Evolutionary conservation across 2,329 filamentous ascomycete species (phyloP).

Genomic region (Tolypocladium ophioglossoides): DNA sequence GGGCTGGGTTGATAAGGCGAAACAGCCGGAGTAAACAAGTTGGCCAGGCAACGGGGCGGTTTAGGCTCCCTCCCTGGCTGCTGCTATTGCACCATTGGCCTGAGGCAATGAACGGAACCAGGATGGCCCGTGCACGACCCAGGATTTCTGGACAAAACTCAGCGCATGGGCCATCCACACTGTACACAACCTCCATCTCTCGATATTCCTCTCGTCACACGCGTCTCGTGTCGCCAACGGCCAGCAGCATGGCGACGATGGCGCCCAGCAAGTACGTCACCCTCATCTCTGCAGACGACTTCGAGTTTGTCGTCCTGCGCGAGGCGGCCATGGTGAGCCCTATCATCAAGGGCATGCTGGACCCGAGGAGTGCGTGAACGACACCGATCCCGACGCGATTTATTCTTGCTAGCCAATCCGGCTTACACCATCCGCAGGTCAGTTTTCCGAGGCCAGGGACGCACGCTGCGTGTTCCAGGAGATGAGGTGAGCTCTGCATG

Average conservation of each 20-base stretch:
- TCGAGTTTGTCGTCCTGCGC: conserved; percentile 64
- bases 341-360: conserved; percentile 65
- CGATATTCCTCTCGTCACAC: not conserved
- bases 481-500: conserved; percentile 53
- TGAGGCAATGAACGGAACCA: not conserved
- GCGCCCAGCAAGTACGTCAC: conserved; percentile 59
- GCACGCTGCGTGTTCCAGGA: conserved; percentile 59
- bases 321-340: conserved; percentile 61
- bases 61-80: too few species aligned
- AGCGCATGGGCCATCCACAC: not conserved
- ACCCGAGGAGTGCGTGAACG: conserved; percentile 46
- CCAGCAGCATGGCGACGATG: conserved; percentile 10
- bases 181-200: not conserved
- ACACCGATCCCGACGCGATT: not conserved
- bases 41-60: conserved; percentile 21
- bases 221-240: not conserved
- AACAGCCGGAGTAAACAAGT: conserved; percentile 19
- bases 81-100: too few species aligned
- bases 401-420: not conserved
- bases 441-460: conserved; percentile 53
- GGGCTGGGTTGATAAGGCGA: not conserved
- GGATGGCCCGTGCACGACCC: not conserved
- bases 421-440: conserved; percentile 29
- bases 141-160: not conserved
- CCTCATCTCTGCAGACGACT: conserved; percentile 64